Evolutionary conservation across 2,329 filamentous ascomycete genomes (phyloP).

Genomic region (Cytospora paraplurivora): DNA sequence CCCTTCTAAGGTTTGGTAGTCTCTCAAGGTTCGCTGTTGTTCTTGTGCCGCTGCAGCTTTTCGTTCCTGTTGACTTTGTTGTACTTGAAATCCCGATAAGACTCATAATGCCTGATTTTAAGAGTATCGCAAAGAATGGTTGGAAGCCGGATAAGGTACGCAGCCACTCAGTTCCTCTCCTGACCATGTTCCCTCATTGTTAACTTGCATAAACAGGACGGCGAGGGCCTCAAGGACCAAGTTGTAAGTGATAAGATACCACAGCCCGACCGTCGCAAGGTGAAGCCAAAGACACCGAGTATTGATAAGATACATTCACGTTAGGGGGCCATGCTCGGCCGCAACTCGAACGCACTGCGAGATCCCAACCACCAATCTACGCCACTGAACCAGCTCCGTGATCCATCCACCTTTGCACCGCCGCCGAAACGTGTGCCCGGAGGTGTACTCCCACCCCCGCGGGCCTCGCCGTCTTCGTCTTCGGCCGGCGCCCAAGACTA

Average conservation of each 20-base stretch:
- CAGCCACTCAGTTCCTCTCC: background rate
- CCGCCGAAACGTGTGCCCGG: constrained; percentile 66
- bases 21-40: background rate
- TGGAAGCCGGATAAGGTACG: constrained; percentile 53
- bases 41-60: constrained; percentile 3
- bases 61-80: background rate
- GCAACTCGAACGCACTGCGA: constrained; percentile 14
- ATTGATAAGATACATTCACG: background rate
- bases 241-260: constrained; percentile 45
- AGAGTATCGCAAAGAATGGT: constrained; percentile 52
- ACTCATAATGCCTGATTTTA: constrained; percentile 48
- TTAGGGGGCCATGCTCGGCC: constrained; percentile 24
- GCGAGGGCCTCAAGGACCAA: constrained; percentile 43
- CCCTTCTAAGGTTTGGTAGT: constrained; percentile 3
- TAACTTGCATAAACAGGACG: constrained; percentile 18
- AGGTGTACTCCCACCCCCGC: constrained; percentile 29
- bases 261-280: background rate
- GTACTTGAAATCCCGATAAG: background rate
- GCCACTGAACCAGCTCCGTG: constrained; percentile 60
- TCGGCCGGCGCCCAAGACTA: constrained; percentile 33
- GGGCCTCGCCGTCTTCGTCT: constrained; percentile 33
- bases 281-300: background rate
- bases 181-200: background rate
- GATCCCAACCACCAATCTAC: constrained; percentile 10
- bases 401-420: constrained; percentile 77